Conservation (phyloP, 179 eudicot genomes). For the Beta corolliflora region DNA sequence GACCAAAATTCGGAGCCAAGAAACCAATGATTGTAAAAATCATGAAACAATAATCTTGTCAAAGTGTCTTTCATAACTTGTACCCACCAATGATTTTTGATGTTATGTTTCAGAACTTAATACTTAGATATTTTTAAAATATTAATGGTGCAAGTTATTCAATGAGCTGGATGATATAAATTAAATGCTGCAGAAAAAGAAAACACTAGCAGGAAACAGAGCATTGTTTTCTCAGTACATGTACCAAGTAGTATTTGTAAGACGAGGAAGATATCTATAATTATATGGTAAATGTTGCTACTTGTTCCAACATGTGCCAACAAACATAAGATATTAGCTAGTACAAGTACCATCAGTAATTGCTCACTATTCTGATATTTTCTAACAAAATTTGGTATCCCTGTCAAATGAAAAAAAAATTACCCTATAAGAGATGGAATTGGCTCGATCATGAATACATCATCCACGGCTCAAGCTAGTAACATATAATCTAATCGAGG, state of each 20-base stretch:
- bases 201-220: not conserved
- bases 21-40: not conserved
- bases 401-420: not conserved
- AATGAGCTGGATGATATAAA: not conserved
- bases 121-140: not conserved
- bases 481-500: constrained; percentile 20
- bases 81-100: not conserved
- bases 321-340: constrained; percentile 1
- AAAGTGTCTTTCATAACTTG: no score
- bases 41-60: no score
- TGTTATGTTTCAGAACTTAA: no score
- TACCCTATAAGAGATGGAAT: not conserved
- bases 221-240: not conserved
- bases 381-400: constrained; percentile 32
- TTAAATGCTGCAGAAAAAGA: not conserved
- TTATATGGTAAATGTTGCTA: not conserved
- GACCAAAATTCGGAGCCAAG: no score
- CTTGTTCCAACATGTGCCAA: constrained; percentile 1
- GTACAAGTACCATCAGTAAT: constrained; percentile 10
- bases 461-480: constrained; percentile 13
- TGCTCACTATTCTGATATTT: constrained; percentile 9
- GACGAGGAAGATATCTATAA: not conserved
- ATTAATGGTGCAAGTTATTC: not conserved
- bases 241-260: not conserved
- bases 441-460: constrained; percentile 12